Conservation (phyloP, 306 rosid species). For the Quercus parvula region DNA sequence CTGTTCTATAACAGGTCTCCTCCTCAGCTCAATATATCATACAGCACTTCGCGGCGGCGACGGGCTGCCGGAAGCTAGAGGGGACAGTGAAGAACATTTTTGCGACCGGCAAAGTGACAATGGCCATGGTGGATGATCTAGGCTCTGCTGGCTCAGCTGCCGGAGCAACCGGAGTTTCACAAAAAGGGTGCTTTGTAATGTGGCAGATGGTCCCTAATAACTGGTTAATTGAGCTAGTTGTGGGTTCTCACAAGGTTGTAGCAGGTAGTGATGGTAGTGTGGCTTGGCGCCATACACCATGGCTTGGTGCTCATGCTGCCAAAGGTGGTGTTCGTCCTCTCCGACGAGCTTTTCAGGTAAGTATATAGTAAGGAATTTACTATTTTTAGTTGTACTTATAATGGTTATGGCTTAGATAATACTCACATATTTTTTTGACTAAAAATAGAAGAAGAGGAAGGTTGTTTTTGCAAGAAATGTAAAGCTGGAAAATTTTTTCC, state of each 20-base stretch:
- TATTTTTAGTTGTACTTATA: no score
- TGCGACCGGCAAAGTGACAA: conserved; percentile 73
- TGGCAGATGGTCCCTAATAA: conserved; percentile 96
- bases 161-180: conserved; percentile 31
- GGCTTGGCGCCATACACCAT: conserved; percentile 97
- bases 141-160: conserved; percentile 41
- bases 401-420: not conserved
- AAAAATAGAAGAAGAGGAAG: not conserved
- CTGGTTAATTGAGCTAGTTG: conserved; percentile 86
- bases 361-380: not conserved
- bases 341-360: conserved; percentile 90
- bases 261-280: conserved; percentile 87
- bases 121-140: conserved; percentile 66
- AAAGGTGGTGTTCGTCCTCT: conserved; percentile 86
- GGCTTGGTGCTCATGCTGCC: conserved; percentile 90
- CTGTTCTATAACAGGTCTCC: conserved; percentile 42
- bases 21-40: conserved; percentile 82
- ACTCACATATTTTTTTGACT: not conserved
- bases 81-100: conserved; percentile 74
- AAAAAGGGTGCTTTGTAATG: conserved; percentile 91
- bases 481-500: not conserved
- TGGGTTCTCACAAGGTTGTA: conserved; percentile 66
- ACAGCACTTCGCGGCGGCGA: conserved; percentile 85
- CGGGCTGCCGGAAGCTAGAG: conserved; percentile 84
- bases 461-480: not conserved